Percentiles rank a stretch among this genome's conserved stretches.
These are phyloP conservation scores for Phytophthora kernoviae DNA, from an alignment of 352 stramenopile genomes.

Conservation along the genomic window DNA sequence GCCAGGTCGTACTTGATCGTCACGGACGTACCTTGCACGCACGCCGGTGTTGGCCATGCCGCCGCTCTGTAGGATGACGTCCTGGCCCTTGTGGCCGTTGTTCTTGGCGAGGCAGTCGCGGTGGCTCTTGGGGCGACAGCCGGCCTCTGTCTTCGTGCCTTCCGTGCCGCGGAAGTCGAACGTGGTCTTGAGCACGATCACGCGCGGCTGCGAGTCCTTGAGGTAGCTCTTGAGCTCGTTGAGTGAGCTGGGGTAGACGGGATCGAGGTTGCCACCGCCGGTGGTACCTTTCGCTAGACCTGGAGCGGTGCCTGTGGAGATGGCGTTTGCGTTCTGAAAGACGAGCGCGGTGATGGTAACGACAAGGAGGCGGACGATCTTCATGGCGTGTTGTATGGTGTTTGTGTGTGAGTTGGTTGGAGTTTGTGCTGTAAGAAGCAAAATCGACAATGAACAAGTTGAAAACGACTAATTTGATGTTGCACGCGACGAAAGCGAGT, in stretches of 20 bases:
- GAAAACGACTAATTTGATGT: background rate
- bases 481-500: too few species aligned
- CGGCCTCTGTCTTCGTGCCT: constrained; percentile 45
- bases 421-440: constrained; percentile 3
- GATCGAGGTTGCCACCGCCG: constrained; percentile 32
- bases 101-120: constrained; percentile 47
- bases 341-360: constrained; percentile 16
- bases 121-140: constrained; percentile 38
- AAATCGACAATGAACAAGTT: constrained; percentile 12
- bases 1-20: constrained; percentile 23
- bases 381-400: constrained; percentile 6
- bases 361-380: constrained; percentile 13
- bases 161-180: constrained; percentile 53
- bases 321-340: constrained; percentile 34
- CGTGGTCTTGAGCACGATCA: constrained; percentile 48
- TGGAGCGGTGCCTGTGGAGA: constrained; percentile 36
- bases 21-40: constrained; percentile 33
- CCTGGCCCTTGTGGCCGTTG: constrained; percentile 47
- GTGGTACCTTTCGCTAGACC: constrained; percentile 25
- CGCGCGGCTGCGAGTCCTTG: constrained; percentile 32
- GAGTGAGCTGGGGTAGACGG: constrained; percentile 43
- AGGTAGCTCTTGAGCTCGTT: constrained; percentile 45
- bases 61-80: constrained; percentile 46
- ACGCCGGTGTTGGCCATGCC: constrained; percentile 47
- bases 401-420: background rate